A percentile compares a stretch with the other conserved stretches of the same genome.
Conservation (phyloP, 148 eudicot species). For the Beta vulgaris region DNA sequence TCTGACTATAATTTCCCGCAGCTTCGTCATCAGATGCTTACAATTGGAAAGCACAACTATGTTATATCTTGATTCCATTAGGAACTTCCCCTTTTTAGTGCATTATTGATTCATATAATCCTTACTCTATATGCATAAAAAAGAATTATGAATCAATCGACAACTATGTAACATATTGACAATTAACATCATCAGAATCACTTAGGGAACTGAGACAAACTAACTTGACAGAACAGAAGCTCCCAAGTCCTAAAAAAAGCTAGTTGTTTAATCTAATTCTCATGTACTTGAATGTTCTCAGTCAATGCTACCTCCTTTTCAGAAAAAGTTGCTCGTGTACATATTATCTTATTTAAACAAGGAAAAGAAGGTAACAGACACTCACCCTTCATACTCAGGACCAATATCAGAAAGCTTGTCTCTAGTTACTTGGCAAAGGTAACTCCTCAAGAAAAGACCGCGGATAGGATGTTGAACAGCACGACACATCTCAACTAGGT, state of each 20-base stretch:
- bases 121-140: background rate
- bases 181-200: background rate
- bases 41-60: background rate
- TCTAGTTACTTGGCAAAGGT: conserved; percentile 92
- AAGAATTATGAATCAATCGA: too few relatives aligned
- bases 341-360: background rate
- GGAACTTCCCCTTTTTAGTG: background rate
- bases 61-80: background rate
- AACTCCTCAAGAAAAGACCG: conserved; percentile 94
- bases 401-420: conserved; percentile 91
- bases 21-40: background rate
- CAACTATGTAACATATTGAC: background rate
- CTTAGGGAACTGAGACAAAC: background rate
- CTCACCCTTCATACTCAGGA: conserved; percentile 82
- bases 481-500: conserved; percentile 98
- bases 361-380: conserved; percentile 6
- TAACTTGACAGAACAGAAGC: background rate
- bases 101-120: background rate
- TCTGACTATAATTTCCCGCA: too few relatives aligned
- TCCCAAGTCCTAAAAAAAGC: background rate
- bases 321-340: background rate
- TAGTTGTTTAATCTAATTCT: background rate
- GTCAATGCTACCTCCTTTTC: background rate
- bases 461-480: conserved; percentile 95
- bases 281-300: background rate